A percentile compares a stretch with the other conserved stretches of the same genome.
These are phyloP conservation scores for Nothophaeocryptopus gaeumannii DNA, from an alignment of 2,329 filamentous ascomycete species.

Conservation along the genomic window DNA sequence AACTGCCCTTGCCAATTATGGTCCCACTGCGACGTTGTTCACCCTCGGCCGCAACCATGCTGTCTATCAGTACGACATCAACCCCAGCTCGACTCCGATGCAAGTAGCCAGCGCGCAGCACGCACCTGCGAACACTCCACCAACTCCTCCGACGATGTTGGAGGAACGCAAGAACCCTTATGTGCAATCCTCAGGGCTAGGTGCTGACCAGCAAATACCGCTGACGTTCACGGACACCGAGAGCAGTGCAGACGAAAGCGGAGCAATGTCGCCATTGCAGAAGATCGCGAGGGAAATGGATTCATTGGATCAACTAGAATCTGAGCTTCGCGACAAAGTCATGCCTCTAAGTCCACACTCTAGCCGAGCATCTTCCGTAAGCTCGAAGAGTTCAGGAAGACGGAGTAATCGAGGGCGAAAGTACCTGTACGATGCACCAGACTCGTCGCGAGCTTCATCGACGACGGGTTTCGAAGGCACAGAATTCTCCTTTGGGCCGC, in stretches of 20 bases:
- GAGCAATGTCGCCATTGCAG: constrained; percentile 65
- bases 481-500: constrained; percentile 39
- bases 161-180: constrained; percentile 61
- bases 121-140: constrained; percentile 71
- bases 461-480: constrained; percentile 35
- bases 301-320: constrained; percentile 54
- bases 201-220: constrained; percentile 30
- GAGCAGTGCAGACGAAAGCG: constrained; percentile 68
- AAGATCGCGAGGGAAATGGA: constrained; percentile 71
- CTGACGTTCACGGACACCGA: constrained; percentile 53
- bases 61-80: constrained; percentile 92
- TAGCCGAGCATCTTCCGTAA: constrained; percentile 61
- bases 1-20: constrained; percentile 80
- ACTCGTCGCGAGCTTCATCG: constrained; percentile 37
- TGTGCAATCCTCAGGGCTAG: constrained; percentile 27
- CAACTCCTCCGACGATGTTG: constrained; percentile 77
- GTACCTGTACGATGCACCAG: constrained; percentile 48
- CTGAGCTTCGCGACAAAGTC: constrained; percentile 58
- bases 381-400: constrained; percentile 54
- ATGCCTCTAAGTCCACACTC: constrained; percentile 67
- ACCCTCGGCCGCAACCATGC: constrained; percentile 84
- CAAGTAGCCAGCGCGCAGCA: constrained; percentile 88
- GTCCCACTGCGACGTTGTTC: constrained; percentile 86
- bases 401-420: constrained; percentile 40
- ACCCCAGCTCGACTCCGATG: constrained; percentile 63